Evolutionary conservation across 176 grass and related monocot genomes (phyloP).

Genomic region (Olyra latifolia): DNA sequence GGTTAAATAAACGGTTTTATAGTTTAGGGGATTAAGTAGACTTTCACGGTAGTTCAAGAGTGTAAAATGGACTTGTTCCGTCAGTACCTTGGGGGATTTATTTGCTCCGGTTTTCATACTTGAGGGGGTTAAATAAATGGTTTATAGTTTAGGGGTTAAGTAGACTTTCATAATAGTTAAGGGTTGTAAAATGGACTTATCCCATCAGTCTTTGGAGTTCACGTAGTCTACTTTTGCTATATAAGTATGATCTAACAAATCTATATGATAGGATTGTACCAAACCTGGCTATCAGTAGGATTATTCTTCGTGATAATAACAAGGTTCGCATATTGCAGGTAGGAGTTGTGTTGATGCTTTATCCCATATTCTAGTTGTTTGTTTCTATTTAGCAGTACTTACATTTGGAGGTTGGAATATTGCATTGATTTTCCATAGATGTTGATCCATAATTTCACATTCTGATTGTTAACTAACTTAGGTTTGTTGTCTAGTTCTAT

Average conservation of each 20-base stretch:
- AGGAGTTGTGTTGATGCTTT: constrained; percentile 2
- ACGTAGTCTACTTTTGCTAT: constrained; percentile 23
- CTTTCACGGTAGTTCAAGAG: too few species aligned
- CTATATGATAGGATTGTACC: constrained; percentile 78
- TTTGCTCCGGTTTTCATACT: too few species aligned
- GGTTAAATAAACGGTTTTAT: too few species aligned
- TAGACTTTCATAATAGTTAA: too few species aligned
- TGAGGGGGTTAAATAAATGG: too few species aligned
- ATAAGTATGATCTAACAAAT: constrained; percentile 37
- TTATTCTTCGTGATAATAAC: constrained; percentile 92
- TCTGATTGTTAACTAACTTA: not conserved
- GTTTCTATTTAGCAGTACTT: not conserved
- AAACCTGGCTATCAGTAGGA: constrained; percentile 92
- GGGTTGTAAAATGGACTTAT: too few species aligned
- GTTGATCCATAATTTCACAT: not conserved
- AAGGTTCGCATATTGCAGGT: constrained; percentile 98
- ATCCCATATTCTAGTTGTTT: not conserved
- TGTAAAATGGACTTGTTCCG: too few species aligned
- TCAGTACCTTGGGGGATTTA: too few species aligned
- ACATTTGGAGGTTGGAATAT: not conserved
- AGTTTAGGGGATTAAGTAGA: too few species aligned
- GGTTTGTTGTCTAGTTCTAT: not conserved
- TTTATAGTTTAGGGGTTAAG: too few species aligned
- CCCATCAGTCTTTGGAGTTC: constrained; percentile 22
- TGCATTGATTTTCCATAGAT: not conserved